Evolutionary conservation across 805 yeast species (phyloP), one percentile per base, ranked within the genome.

Genomic region (Torulaspora delbrueckii): DNA sequence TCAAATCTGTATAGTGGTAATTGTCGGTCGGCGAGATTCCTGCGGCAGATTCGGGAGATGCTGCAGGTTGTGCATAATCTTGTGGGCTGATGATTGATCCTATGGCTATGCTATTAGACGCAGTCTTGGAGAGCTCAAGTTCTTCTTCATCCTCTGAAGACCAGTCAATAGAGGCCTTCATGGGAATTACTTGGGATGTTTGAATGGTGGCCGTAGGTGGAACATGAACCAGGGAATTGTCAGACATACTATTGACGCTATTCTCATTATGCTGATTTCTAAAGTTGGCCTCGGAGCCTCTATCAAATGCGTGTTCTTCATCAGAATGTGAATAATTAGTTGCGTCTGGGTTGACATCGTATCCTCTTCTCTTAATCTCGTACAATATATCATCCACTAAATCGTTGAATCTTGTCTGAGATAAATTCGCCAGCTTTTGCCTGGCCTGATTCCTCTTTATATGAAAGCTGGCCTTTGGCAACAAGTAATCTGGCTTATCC

Each of bases 371-470:
- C 58, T 84, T 88, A 41, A 89, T 86, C 65, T 93, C 99, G 63
- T 71, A 86, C 35, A 85, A 72, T 35, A 93, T 89, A 63, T 93
- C 99, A 47, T 85, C 82, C 14, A 88, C 95, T 62, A 93, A 77
- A 63, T 91, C 99, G 56, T 83, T 82, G 69, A 93, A 93, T 50
- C 98, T 70, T 3, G 82, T 65, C 40, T 82, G 81, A 1, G 96
- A 93, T 47, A 93, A 76, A 40, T 86, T 80, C 4, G 96, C 84
- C 55, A 93, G 75, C 67, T 90, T 91, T 65, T 86, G 86, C 57
- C 99, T 77, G 1, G 99, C 98, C 65, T 89, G 95, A 62, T 93
- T 95, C 60, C 99, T 78, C 62, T 89, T 90, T 35, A 95, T 90
- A 65, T 93, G 99, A 68, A 87, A 88, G 14, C 76, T 74, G 5